Percentiles rank a stretch among this genome's conserved stretches.
Conservation (phyloP, 75 land plant species). For the Pinus taeda region DNA sequence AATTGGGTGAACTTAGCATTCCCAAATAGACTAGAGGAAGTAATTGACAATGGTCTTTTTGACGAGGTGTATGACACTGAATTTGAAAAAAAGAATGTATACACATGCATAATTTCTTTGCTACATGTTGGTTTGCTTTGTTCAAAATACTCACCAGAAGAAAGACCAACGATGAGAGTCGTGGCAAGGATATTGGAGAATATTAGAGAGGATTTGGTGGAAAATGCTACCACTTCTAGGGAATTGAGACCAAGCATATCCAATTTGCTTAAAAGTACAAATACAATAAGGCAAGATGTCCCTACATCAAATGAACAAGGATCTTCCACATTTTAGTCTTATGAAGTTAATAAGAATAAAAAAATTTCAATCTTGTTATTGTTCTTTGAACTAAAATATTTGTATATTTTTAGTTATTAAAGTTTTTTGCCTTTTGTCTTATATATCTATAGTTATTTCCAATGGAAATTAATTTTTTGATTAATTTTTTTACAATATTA, state of each 20-base stretch:
- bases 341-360: no score
- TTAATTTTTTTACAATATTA: no score
- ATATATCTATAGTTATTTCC: no score
- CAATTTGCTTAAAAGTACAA: not conserved
- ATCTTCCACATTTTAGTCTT: not conserved
- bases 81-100: not conserved
- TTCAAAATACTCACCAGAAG: conserved; percentile 24
- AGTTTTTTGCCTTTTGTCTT: no score
- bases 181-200: conserved; percentile 3
- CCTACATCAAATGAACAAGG: not conserved
- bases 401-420: no score
- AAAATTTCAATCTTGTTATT: no score
- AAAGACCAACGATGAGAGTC: conserved; percentile 37
- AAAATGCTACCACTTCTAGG: not conserved
- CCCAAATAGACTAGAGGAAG: not conserved
- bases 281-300: not conserved
- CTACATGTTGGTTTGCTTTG: conserved; percentile 22
- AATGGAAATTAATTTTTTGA: no score
- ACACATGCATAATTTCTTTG: not conserved
- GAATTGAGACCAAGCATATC: not conserved
- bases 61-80: not conserved
- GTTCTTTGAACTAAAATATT: no score
- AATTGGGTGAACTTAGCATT: not conserved
- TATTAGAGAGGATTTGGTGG: not conserved
- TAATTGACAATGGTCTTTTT: not conserved